A percentile compares a stretch with the other conserved stretches of the same genome.
phyloP scores from a whole-genome alignment of 2,329 filamentous ascomycete genomes.

The Didymosphaeria variabile region DNA sequence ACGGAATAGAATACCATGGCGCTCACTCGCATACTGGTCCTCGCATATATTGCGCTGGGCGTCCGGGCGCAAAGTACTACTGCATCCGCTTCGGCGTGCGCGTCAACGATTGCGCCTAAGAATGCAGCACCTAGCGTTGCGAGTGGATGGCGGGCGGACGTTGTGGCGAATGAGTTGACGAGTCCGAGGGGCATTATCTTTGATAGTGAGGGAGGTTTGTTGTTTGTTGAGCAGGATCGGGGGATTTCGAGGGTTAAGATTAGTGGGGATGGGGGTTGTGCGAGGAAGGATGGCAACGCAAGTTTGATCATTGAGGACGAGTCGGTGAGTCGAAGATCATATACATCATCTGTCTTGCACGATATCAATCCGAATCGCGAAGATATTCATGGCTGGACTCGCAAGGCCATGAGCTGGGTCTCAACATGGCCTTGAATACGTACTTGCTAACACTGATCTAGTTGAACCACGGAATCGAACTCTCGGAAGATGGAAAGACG shows the following conservation, averaged over 20 bases:
- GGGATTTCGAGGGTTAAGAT: conserved; percentile 53
- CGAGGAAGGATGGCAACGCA: conserved; percentile 34
- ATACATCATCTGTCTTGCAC: not conserved
- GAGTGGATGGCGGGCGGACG: conserved; percentile 52
- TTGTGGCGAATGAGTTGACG: conserved; percentile 57
- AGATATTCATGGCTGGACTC: not conserved
- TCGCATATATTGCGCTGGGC: conserved; percentile 32
- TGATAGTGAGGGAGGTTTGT: conserved; percentile 57
- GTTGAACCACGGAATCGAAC: conserved; percentile 62
- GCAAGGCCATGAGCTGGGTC: too few relatives aligned
- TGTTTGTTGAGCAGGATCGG: conserved; percentile 58
- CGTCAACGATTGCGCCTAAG: conserved; percentile 47
- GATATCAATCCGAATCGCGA: too few relatives aligned
- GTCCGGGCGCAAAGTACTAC: conserved; percentile 35
- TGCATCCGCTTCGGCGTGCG: conserved; percentile 39
- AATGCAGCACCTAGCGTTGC: conserved; percentile 54
- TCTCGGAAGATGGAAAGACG: conserved; percentile 59
- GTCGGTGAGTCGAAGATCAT: conserved; percentile 33
- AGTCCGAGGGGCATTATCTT: conserved; percentile 59
- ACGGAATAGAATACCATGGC: conserved; percentile 1
- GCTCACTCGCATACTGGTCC: conserved; percentile 37
- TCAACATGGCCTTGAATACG: too few relatives aligned
- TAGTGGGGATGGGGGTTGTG: conserved; percentile 39
- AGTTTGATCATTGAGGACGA: conserved; percentile 38
- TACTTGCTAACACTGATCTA: conserved; percentile 21